These are phyloP conservation scores for barley (Hordeum vulgare) DNA, from an alignment of 176 grass and related monocot species.

Conservation along the genomic window MorexV3_pseudomolecules_assembly NC_058521.1:605053688-605054187, in stretches of 20 bases:
- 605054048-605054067: not conserved
- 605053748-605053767: not conserved
- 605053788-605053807: not conserved
- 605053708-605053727: no score
- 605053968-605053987: not conserved
- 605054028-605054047: not conserved
- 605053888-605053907: no score
- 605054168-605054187: not conserved
- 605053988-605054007: not conserved
- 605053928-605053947: not conserved
- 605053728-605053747: no score
- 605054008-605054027: constrained; percentile 6
- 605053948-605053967: no score
- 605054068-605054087: not conserved
- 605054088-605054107: not conserved
- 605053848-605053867: no score
- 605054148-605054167: not conserved
- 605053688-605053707: no score
- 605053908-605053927: no score
- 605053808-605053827: not conserved
- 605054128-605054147: not conserved
- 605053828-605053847: not conserved
- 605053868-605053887: no score
- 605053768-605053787: not conserved
- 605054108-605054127: not conserved